Percentiles rank a stretch among this genome's conserved stretches.
These are phyloP conservation scores for Cryptococcus neoformans DNA, from an alignment of 1,284 basidiomycete genomes.

Conservation along the genomic window DNA sequence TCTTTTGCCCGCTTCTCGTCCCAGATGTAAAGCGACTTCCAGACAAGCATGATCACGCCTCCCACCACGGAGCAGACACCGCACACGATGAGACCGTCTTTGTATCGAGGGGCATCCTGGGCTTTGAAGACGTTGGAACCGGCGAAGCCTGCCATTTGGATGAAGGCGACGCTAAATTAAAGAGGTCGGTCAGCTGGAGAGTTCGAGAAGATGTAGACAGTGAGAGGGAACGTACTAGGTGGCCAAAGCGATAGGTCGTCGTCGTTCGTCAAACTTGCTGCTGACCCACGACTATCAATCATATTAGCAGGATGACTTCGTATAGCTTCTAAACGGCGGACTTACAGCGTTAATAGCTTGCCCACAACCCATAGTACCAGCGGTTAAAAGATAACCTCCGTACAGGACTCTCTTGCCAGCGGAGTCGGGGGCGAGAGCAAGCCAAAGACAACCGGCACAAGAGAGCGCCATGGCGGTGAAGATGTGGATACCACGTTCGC, in stretches of 20 bases:
- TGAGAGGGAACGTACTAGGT: conserved; percentile 6
- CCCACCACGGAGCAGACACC: conserved; percentile 14
- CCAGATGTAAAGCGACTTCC: conserved; percentile 16
- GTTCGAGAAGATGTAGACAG: no score
- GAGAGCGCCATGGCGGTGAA: conserved; percentile 17
- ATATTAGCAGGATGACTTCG: no score
- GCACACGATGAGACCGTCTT: conserved; percentile 15
- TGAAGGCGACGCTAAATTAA: conserved; percentile 13
- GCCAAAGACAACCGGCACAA: conserved; percentile 74
- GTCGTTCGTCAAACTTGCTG: conserved; percentile 17
- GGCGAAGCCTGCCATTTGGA: conserved; percentile 21
- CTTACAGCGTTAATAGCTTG: conserved; percentile 20
- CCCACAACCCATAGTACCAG: conserved; percentile 19
- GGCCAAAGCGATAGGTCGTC: conserved; percentile 18
- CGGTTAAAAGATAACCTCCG: conserved; percentile 20
- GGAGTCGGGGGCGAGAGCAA: conserved; percentile 79
- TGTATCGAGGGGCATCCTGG: conserved; percentile 17
- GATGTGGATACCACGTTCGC: conserved; percentile 18
- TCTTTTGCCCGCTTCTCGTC: conserved; percentile 7
- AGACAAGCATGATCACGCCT: conserved; percentile 13
- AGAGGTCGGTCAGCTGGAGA: neutral
- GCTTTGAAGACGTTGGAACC: conserved; percentile 18
- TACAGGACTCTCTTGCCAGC: conserved; percentile 16
- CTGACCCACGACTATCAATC: conserved; percentile 17
- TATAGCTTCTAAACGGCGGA: neutral